Conservation (phyloP, 2,329 filamentous ascomycete genomes). For the Aspergillus sp. region DNA sequence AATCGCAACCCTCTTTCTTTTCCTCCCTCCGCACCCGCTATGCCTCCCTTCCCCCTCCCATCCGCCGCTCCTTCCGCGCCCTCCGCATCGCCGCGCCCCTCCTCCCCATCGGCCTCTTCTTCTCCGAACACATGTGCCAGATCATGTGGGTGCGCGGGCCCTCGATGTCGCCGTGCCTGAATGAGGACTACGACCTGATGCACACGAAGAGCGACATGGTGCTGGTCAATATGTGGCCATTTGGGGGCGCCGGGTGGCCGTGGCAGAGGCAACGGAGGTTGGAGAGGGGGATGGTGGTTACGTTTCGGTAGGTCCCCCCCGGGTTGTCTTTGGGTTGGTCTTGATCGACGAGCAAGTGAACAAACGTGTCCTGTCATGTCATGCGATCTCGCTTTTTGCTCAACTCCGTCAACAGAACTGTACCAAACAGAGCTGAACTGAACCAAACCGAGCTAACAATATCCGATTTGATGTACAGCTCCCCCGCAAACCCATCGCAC, state of each 20-base stretch:
- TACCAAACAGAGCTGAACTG: no score
- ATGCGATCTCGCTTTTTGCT: no score
- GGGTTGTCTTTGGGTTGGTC: conserved; percentile 4
- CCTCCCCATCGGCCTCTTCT: conserved; percentile 39
- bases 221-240: conserved; percentile 42
- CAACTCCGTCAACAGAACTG: no score
- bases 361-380: no score
- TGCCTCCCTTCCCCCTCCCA: conserved; percentile 26
- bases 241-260: conserved; percentile 52
- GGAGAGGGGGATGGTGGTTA: conserved; percentile 72
- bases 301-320: conserved; percentile 47
- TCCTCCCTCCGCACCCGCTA: conserved; percentile 28
- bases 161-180: conserved; percentile 78
- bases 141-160: conserved; percentile 45
- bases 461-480: conserved; percentile 48
- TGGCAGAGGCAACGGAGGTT: conserved; percentile 53
- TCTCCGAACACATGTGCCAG: conserved; percentile 42
- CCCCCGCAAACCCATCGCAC: conserved; percentile 67
- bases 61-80: conserved; percentile 26
- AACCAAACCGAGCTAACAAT: background rate
- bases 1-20: conserved; percentile 16
- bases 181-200: conserved; percentile 58
- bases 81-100: conserved; percentile 33
- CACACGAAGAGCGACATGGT: conserved; percentile 42
- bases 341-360: no score